These are phyloP conservation scores for Basidioascus undulatus DNA, from an alignment of 768 basidiomycete species.

Conservation along the genomic window DNA sequence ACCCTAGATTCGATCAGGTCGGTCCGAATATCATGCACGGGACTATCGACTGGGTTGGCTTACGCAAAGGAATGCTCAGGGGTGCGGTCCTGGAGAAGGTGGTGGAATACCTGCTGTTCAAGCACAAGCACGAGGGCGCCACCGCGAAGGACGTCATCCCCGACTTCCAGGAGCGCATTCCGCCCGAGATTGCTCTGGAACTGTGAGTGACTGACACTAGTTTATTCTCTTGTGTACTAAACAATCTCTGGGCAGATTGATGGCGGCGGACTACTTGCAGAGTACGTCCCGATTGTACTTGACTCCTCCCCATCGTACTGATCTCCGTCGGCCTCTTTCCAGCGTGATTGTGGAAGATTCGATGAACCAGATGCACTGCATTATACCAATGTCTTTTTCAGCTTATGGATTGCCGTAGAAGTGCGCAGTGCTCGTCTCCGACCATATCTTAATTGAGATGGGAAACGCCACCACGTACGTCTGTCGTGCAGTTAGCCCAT, in stretches of 20 bases:
- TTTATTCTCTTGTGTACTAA: background rate
- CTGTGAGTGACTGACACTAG: slow-evolving; percentile 31
- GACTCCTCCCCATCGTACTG: too few species aligned
- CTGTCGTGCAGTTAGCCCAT: too few species aligned
- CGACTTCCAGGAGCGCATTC: slow-evolving; percentile 60
- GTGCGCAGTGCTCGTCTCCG: too few species aligned
- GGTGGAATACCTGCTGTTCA: slow-evolving; percentile 72
- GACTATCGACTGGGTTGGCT: too few species aligned
- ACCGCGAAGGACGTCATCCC: slow-evolving; percentile 56
- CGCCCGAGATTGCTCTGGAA: slow-evolving; percentile 69
- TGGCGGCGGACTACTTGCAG: slow-evolving; percentile 20
- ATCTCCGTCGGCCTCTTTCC: too few species aligned
- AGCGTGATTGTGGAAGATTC: too few species aligned
- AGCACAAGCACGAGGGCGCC: slow-evolving; percentile 45
- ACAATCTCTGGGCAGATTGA: slow-evolving; percentile 11
- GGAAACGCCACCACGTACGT: too few species aligned
- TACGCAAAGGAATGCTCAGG: slow-evolving; percentile 14
- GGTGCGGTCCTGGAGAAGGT: slow-evolving; percentile 60
- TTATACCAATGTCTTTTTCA: too few species aligned
- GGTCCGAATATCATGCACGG: background rate
- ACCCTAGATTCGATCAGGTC: background rate
- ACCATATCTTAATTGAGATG: too few species aligned
- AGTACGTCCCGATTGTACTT: slow-evolving; percentile 7
- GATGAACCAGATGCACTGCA: too few species aligned
- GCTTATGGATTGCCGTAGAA: too few species aligned